Evolutionary conservation across 2,329 filamentous ascomycete species (phyloP).

Genomic region (Exophiala dermatitidis): DNA sequence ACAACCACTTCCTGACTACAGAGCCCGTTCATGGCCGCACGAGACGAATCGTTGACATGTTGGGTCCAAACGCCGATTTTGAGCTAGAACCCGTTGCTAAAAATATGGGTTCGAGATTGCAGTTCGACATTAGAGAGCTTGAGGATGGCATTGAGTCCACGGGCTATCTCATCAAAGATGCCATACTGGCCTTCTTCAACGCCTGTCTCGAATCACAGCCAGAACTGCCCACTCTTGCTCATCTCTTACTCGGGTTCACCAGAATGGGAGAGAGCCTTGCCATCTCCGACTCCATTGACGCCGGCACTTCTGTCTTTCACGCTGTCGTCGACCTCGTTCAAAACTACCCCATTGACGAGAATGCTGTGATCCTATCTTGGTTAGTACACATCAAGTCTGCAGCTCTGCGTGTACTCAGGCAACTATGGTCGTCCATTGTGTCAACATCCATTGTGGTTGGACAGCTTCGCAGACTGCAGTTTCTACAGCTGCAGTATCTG

Average conservation of each 20-base stretch:
- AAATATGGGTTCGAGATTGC: conserved; percentile 63
- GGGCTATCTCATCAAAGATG: conserved; percentile 73
- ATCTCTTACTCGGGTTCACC: conserved; percentile 80
- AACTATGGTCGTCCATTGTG: conserved; percentile 75
- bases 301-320: conserved; percentile 73
- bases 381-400: conserved; percentile 62
- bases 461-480: conserved; percentile 71
- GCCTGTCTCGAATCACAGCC: conserved; percentile 68
- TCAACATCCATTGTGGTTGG: conserved; percentile 67
- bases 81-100: conserved; percentile 63
- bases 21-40: conserved; percentile 15
- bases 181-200: conserved; percentile 78
- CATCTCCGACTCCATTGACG: conserved; percentile 55
- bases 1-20: conserved; percentile 22
- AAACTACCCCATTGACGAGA: conserved; percentile 58
- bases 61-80: conserved; percentile 73
- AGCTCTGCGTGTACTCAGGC: conserved; percentile 64
- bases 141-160: conserved; percentile 62
- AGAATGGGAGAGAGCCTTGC: conserved; percentile 54
- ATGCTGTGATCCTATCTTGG: conserved; percentile 58
- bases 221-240: conserved; percentile 76
- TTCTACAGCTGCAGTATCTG: conserved; percentile 69
- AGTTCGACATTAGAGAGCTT: conserved; percentile 60
- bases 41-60: conserved; percentile 63
- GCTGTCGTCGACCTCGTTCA: conserved; percentile 65